Base-by-base conservation (phyloP, 2,329 filamentous ascomycete species). In the Pseudogymnoascus sp. region DNA sequence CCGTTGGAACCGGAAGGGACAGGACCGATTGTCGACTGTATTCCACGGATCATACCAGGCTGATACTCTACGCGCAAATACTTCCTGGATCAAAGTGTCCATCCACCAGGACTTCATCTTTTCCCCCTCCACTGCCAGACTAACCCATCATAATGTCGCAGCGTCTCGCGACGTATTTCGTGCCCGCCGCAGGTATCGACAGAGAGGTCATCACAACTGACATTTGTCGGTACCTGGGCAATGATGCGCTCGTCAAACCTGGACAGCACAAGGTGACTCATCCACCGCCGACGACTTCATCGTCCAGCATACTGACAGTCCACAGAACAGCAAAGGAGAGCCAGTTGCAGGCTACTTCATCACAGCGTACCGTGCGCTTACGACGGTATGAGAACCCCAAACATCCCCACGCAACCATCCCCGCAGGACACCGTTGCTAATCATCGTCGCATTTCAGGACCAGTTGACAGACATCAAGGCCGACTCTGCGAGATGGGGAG, bases 121-220 rank as follows among this genome's bases (percentile, higher is more conserved):
- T 50, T 13, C 26, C 26, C 44, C 44, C 24, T 50, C 21, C 44
- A 26, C 44, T 50, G 44, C 44, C n/a, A 35, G 31, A 59, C 33
- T 35, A 59, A 59, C 53, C 53, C n/a, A 60, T 37, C 35, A 60
- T 4, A 37, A 35, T 60, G 35, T 37, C 56, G n/a, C 56, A 35
- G 19, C 35, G 56, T 38, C 56, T 37, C 10, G 31, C 31, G 19
- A 60, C 31, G 24, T 92, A 91, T 74, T 92, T 92, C 75, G 86
- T 92, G 63, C 87, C 88, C 53, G 85, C 87, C 71, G 87, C 91
- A 75, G 89, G 89, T 73, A 93, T 93, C 76, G 88, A 90, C 74
- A 86, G 89, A 70, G 89, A 93, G 76, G 89, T 93, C 71, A 91
- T 93, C 76, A 90, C 90, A 67, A 87, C 88, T 73, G 89, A 93